phyloP scores from a whole-genome alignment of 371 early-diverging fungal species.

The Saksenaea vasiformis region DNA sequence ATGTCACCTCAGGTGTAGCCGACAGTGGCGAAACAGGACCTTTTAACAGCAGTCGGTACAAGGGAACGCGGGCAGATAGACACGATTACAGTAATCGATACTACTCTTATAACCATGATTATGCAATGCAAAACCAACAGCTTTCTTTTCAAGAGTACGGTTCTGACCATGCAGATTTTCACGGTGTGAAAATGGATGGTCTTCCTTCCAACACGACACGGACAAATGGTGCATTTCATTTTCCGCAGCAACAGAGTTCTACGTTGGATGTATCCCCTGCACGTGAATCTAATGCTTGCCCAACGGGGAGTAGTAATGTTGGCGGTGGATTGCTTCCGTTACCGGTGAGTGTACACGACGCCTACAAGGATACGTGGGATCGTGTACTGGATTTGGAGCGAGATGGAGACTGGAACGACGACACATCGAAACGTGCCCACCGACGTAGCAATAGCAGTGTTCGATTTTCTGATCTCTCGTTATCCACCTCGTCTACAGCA shows the following conservation, averaged over 20 bases:
- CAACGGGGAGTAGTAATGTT: not conserved
- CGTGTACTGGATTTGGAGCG: conserved; percentile 23
- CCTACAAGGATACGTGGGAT: conserved; percentile 13
- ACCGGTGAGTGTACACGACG: conserved; percentile 7
- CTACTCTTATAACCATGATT: not conserved
- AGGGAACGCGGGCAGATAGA: not conserved
- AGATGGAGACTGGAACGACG: conserved; percentile 20
- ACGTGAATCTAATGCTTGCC: not conserved
- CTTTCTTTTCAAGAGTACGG: not conserved
- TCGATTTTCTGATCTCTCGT: conserved; percentile 26
- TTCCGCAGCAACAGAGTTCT: not conserved
- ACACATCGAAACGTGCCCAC: conserved; percentile 14
- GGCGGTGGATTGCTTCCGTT: not conserved
- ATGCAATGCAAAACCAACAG: not conserved
- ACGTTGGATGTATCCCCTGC: not conserved
- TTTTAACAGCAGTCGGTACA: not conserved
- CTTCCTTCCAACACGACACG: not conserved
- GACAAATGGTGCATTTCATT: not conserved
- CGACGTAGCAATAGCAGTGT: conserved; percentile 40
- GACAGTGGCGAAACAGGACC: not conserved
- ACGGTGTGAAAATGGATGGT: not conserved
- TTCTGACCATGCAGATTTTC: not conserved
- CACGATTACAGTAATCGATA: not conserved
- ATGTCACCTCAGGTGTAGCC: not conserved
- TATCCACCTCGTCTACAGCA: conserved; percentile 11